Evolutionary conservation across 2,329 filamentous ascomycete genomes (phyloP), one percentile per base, ranked within the genome.

Genomic region (Clonostachys byssicola): DNA sequence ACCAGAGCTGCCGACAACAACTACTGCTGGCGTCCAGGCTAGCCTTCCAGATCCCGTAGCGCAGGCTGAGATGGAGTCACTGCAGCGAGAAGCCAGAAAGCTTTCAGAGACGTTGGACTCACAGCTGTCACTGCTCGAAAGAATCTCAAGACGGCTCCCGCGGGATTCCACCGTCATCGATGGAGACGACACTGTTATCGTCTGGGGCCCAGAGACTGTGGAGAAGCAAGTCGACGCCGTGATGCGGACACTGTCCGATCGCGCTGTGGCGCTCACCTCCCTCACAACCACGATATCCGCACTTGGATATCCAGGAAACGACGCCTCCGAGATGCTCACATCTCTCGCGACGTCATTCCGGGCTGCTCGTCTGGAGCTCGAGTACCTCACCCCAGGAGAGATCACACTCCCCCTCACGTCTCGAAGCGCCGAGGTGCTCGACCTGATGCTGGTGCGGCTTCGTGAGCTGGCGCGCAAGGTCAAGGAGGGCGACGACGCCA

Each of bases 321-420:
- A 79, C 49, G 70, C 73, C 0, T 47, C 62, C n/a, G 72, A 74
- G n/a, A 71, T 78, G 48, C 56, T 84, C 8, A 51, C 65, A 2
- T 68, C 73, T 0, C 68, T 85, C 12, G 59, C 69, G 0, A 51
- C 66, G 3, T 70, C 74, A 3, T 78, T 85, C 62, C 76, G 80
- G 17, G 61, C 74, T 3, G 81, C 80, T 2, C 73, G 81, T 2
- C 64, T 84, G 0, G 80, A 85, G 53, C 72, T 85, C 3, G 81
- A 85, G 59, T 83, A 83, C 55, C 69, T 84, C 17, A 77, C 73
- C 0, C 81, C 81, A 0, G 81, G 80, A 6, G 81, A 85, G 57
- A 65, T 76, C n/a, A 56, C 70, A 0, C 67, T 81, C 1, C 77
- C 79, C 0, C 63, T 81, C 1, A 72, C 71, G 0, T 72, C 73